Evolutionary conservation across 257 asterid species (phyloP).

Genomic region (Solanum acaule): DNA sequence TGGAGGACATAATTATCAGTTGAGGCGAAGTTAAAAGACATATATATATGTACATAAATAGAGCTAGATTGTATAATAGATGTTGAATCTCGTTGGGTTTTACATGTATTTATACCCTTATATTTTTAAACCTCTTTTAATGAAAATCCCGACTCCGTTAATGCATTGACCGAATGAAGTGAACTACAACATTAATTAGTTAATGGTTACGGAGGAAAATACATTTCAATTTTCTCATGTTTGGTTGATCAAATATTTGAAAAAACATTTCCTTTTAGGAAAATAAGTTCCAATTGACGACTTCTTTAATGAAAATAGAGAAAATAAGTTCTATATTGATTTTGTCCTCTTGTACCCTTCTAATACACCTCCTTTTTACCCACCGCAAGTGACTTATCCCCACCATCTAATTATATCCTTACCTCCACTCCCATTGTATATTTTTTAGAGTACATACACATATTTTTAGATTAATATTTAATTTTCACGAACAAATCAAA

Average conservation of each 20-base stretch:
- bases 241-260: background rate
- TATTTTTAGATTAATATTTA: no score
- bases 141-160: background rate
- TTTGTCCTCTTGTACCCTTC: background rate
- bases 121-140: no score
- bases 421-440: background rate
- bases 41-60: no score
- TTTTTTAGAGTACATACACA: background rate
- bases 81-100: no score
- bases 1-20: background rate
- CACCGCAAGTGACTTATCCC: background rate
- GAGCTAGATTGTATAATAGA: background rate
- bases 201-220: no score
- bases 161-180: no score
- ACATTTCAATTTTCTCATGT: background rate
- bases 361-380: background rate
- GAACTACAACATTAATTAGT: background rate
- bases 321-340: no score
- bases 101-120: no score
- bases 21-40: background rate
- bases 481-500: no score
- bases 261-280: background rate
- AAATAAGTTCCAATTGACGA: no score
- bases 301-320: background rate
- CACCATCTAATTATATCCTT: background rate